These are phyloP conservation scores for Paracamarosporium sp. DNA, from an alignment of 2,329 filamentous ascomycete species.

Conservation along the genomic window DNA sequence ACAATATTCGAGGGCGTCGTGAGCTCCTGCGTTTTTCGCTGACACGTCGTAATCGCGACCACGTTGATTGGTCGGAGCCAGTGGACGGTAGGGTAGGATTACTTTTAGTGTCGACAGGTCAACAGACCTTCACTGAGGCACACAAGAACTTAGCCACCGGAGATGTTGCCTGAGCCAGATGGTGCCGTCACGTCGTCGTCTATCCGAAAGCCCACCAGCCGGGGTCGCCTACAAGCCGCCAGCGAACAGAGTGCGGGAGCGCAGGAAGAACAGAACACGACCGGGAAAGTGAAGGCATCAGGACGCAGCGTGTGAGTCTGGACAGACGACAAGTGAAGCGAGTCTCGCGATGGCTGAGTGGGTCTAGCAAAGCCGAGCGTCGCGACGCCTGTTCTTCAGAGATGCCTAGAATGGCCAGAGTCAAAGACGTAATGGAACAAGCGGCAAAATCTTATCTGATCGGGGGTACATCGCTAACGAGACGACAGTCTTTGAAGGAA, in stretches of 20 bases:
- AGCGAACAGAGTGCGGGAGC: neutral
- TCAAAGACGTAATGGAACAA: conserved; percentile 3
- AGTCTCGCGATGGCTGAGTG: neutral
- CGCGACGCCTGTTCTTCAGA: neutral
- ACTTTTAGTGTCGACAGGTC: neutral
- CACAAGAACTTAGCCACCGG: neutral
- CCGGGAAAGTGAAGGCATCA: neutral
- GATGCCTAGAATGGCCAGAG: neutral
- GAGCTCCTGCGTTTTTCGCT: neutral
- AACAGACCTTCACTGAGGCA: neutral
- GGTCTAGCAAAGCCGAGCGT: conserved; percentile 6
- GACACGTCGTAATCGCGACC: neutral
- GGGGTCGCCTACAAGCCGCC: neutral
- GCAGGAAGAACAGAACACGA: neutral
- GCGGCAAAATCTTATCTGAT: conserved; percentile 3
- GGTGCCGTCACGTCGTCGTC: neutral
- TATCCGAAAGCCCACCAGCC: neutral
- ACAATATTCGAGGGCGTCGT: neutral
- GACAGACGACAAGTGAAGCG: neutral
- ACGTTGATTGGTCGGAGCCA: neutral
- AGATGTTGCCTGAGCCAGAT: neutral
- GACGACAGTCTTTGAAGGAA: neutral
- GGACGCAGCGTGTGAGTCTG: neutral
- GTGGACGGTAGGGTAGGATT: neutral
- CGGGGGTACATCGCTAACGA: neutral